These are phyloP conservation scores for Suhomyces bolitotheri DNA, from an alignment of 1,139 yeast species.

Conservation along the genomic window DNA sequence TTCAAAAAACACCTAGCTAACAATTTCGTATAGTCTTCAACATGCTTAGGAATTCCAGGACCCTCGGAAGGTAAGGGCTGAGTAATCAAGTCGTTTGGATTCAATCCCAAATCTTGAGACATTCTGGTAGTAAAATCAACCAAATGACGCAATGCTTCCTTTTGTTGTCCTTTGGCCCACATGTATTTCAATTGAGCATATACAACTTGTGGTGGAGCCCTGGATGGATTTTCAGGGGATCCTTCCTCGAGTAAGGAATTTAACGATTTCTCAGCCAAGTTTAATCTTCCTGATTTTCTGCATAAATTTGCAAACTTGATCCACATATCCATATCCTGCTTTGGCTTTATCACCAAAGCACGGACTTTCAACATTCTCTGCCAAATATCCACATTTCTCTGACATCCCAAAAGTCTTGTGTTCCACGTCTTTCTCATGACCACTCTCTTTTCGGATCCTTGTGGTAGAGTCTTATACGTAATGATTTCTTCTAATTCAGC, in stretches of 20 bases:
- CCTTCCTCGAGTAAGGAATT: conserved; percentile 71
- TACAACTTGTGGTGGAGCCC: conserved; percentile 94
- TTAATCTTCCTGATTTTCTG: conserved; percentile 88
- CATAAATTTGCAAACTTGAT: conserved; percentile 96
- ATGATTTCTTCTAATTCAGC: conserved; percentile 96
- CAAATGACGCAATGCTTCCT: conserved; percentile 81
- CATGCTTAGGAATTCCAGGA: conserved; percentile 74
- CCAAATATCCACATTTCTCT: conserved; percentile 97
- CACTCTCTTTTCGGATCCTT: conserved; percentile 72
- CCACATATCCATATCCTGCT: conserved; percentile 98
- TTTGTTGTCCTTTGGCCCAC: conserved; percentile 94
- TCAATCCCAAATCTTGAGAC: conserved; percentile 83
- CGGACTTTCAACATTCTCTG: conserved; percentile 93
- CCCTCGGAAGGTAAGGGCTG: conserved; percentile 81
- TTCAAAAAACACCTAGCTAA: conserved; percentile 93
- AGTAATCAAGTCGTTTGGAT: conserved; percentile 77
- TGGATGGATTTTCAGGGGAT: conserved; percentile 59
- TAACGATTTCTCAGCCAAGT: conserved; percentile 88
- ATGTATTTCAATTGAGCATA: conserved; percentile 94
- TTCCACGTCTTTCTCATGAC: conserved; percentile 93
- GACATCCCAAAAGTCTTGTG: conserved; percentile 87
- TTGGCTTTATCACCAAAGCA: conserved; percentile 90
- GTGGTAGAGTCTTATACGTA: conserved; percentile 80
- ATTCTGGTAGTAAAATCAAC: conserved; percentile 88
- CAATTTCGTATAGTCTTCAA: conserved; percentile 80